Conservation (phyloP, 2,329 filamentous ascomycete genomes). For the Cladophialophora bantiana region DNA sequence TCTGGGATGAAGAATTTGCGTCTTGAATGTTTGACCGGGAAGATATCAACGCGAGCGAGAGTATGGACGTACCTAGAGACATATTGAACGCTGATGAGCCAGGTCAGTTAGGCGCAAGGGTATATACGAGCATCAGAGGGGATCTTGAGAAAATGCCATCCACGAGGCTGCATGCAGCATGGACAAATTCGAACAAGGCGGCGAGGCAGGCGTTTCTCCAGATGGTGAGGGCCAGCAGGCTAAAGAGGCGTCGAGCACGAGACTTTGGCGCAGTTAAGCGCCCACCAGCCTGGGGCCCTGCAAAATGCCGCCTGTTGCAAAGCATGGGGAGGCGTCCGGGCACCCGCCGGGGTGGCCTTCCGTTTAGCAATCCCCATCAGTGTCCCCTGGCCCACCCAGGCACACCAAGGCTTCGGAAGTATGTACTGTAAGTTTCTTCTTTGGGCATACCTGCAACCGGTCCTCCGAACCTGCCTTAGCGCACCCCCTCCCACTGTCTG, state of each 20-base stretch:
- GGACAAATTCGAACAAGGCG: not conserved
- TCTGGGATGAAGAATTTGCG: not conserved
- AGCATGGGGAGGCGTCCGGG: not conserved
- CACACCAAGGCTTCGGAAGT: not conserved
- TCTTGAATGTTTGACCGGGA: not conserved
- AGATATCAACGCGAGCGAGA: not conserved
- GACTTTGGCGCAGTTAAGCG: slow-evolving; percentile 7
- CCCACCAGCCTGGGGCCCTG: not conserved
- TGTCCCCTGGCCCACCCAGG: not conserved
- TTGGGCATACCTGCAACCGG: not conserved
- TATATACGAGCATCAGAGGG: not conserved
- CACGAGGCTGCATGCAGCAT: slow-evolving; percentile 13
- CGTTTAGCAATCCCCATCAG: not conserved
- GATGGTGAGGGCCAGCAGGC: not conserved
- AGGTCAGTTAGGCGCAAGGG: not conserved
- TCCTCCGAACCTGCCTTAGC: not conserved
- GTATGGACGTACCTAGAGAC: slow-evolving; percentile 21
- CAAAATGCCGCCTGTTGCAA: not conserved
- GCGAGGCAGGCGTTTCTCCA: slow-evolving; percentile 6
- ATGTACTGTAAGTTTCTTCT: not conserved
- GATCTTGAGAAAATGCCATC: not conserved
- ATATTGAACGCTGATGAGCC: slow-evolving; percentile 9
- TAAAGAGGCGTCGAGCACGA: slow-evolving; percentile 3
- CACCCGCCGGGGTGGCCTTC: not conserved
- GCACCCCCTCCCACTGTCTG: not conserved